Evolutionary conservation across 2,329 filamentous ascomycete species (phyloP).

Genomic region (Pseudocercospora macadamiae): DNA sequence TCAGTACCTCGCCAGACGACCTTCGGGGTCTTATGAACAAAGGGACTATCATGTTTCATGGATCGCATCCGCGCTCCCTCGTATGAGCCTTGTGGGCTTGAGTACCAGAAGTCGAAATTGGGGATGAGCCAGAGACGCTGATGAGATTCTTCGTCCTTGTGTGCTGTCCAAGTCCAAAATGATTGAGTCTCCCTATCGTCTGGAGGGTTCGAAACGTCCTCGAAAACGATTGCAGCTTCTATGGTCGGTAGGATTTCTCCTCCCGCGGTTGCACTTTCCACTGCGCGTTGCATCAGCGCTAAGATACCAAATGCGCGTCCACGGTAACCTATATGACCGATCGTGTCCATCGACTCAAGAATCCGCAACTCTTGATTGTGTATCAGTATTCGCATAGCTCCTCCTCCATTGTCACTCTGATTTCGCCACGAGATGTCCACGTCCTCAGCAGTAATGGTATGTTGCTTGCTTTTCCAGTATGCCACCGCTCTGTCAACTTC

Average conservation of each 20-base stretch:
- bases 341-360: slow-evolving; percentile 21
- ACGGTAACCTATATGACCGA: slow-evolving; percentile 14
- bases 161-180: slow-evolving; percentile 20
- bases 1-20: slow-evolving; percentile 33
- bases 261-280: slow-evolving; percentile 19
- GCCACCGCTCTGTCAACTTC: slow-evolving; percentile 43
- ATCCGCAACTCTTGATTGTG: slow-evolving; percentile 27
- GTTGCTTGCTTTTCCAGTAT: slow-evolving; percentile 18
- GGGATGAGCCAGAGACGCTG: slow-evolving; percentile 21
- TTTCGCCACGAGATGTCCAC: slow-evolving; percentile 32
- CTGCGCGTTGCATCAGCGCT: slow-evolving; percentile 22
- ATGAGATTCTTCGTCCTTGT: background rate
- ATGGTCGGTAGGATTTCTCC: slow-evolving; percentile 25
- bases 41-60: slow-evolving; percentile 15
- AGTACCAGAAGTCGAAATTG: slow-evolving; percentile 21
- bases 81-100: slow-evolving; percentile 16
- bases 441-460: slow-evolving; percentile 19
- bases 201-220: slow-evolving; percentile 21
- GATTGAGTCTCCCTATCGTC: slow-evolving; percentile 14
- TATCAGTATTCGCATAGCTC: slow-evolving; percentile 24
- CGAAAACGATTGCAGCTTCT: slow-evolving; percentile 23
- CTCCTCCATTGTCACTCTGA: slow-evolving; percentile 22
- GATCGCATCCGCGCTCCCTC: slow-evolving; percentile 16
- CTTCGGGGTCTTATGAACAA: slow-evolving; percentile 28
- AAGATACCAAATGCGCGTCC: slow-evolving; percentile 20